These are phyloP conservation scores for Trichoderma sp. DNA, from an alignment of 2,329 filamentous ascomycete genomes.

Conservation along the genomic window DNA sequence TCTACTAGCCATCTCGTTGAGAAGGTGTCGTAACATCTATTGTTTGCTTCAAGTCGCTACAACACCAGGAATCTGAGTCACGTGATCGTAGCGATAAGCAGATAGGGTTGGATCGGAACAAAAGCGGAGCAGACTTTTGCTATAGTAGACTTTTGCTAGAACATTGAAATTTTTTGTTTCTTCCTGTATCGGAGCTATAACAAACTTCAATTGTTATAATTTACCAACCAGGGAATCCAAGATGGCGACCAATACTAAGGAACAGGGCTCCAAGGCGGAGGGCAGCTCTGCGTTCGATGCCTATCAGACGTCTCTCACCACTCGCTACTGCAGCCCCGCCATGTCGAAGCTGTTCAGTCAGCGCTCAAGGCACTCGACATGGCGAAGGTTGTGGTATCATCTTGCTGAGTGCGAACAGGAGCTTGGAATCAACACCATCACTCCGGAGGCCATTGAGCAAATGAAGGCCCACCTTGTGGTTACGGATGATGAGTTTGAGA, in stretches of 20 bases:
- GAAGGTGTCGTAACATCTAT: no score
- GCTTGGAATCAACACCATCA: slow-evolving; percentile 72
- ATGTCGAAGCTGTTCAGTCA: slow-evolving; percentile 81
- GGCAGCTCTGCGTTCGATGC: slow-evolving; percentile 30
- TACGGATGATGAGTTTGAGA: slow-evolving; percentile 75
- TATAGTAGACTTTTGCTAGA: background rate
- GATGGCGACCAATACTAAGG: background rate
- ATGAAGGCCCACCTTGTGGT: slow-evolving; percentile 75
- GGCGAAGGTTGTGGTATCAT: slow-evolving; percentile 83
- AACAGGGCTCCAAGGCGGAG: background rate
- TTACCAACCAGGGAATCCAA: background rate
- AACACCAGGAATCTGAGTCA: background rate
- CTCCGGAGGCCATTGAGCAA: slow-evolving; percentile 71
- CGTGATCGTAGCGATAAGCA: background rate
- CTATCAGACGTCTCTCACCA: slow-evolving; percentile 67
- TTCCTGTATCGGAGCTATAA: background rate
- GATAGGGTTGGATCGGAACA: background rate
- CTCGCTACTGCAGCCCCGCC: slow-evolving; percentile 71
- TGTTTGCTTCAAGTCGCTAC: background rate
- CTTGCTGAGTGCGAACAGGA: slow-evolving; percentile 82
- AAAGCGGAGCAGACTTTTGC: background rate
- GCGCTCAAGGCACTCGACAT: slow-evolving; percentile 72
- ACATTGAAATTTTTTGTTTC: background rate
- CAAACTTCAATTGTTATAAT: background rate
- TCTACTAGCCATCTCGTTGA: no score